Conservation (phyloP, 495 filamentous ascomycete genomes). For the Penicillium pancosmium region DNA sequence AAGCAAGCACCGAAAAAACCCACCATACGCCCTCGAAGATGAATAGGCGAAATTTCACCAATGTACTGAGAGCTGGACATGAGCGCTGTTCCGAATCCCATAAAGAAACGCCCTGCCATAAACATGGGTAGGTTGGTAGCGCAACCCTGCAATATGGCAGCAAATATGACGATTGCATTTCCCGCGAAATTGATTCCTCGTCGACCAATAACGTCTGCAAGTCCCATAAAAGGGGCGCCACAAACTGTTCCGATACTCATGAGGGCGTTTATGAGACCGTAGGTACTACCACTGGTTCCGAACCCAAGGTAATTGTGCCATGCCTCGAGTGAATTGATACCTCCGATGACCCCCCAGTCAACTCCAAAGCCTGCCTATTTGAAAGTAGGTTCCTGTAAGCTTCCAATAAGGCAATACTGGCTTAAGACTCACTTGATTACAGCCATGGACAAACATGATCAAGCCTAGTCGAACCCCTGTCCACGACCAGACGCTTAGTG, state of each 20-base stretch:
- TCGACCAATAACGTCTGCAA: slow-evolving; percentile 43
- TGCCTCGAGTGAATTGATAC: slow-evolving; percentile 33
- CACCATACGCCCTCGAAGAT: slow-evolving; percentile 46
- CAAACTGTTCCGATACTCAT: slow-evolving; percentile 45
- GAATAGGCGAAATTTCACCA: slow-evolving; percentile 45
- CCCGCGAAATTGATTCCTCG: slow-evolving; percentile 44
- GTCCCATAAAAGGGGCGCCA: slow-evolving; percentile 39
- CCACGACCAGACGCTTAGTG: slow-evolving; percentile 35
- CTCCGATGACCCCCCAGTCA: slow-evolving; percentile 47
- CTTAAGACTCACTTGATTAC: slow-evolving; percentile 28
- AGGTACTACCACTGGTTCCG: slow-evolving; percentile 28
- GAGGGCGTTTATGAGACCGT: slow-evolving; percentile 39
- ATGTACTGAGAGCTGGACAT: slow-evolving; percentile 48
- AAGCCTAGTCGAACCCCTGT: slow-evolving; percentile 35
- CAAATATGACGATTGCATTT: slow-evolving; percentile 40
- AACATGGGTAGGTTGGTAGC: slow-evolving; percentile 37
- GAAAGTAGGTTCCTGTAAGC: neutral
- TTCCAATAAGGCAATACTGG: neutral
- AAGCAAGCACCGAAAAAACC: slow-evolving; percentile 50
- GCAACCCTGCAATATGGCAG: slow-evolving; percentile 42
- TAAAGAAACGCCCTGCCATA: slow-evolving; percentile 45
- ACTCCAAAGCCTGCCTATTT: slow-evolving; percentile 40
- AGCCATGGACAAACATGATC: slow-evolving; percentile 45
- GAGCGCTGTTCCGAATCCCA: slow-evolving; percentile 44
- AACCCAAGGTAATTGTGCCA: slow-evolving; percentile 42